phyloP scores from a whole-genome alignment of 768 basidiomycete species.

The Amanita exitialis region DNA sequence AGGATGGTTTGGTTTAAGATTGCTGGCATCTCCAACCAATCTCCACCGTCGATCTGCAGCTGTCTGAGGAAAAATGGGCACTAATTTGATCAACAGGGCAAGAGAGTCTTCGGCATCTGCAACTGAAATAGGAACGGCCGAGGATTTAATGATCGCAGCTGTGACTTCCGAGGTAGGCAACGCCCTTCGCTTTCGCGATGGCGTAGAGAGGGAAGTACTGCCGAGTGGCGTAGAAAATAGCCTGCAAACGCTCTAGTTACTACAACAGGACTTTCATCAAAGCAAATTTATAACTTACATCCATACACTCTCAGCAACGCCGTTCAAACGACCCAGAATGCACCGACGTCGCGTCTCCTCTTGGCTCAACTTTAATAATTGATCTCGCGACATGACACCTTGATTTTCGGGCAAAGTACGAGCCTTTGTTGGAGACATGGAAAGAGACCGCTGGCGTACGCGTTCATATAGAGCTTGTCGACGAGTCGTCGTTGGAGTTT shows the following conservation, averaged over 20 bases:
- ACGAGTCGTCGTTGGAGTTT: slow-evolving; percentile 67
- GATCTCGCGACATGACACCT: slow-evolving; percentile 49
- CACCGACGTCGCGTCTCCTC: slow-evolving; percentile 73
- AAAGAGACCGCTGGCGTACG: slow-evolving; percentile 62
- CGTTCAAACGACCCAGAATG: slow-evolving; percentile 64
- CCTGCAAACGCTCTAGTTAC: slow-evolving; percentile 26
- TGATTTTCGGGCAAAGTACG: slow-evolving; percentile 26
- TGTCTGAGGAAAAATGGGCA: slow-evolving; percentile 76
- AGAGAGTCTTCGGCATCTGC: slow-evolving; percentile 75
- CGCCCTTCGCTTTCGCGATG: slow-evolving; percentile 63
- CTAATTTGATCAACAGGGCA: slow-evolving; percentile 47
- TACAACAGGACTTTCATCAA: neutral
- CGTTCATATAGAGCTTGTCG: slow-evolving; percentile 78
- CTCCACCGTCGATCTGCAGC: slow-evolving; percentile 47
- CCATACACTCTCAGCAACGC: slow-evolving; percentile 84
- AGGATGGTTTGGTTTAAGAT: slow-evolving; percentile 15
- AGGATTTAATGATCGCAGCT: slow-evolving; percentile 67
- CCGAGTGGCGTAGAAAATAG: slow-evolving; percentile 60
- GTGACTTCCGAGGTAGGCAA: slow-evolving; percentile 59
- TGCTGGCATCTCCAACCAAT: slow-evolving; percentile 57
- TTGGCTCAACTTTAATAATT: slow-evolving; percentile 62
- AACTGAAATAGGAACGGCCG: slow-evolving; percentile 67
- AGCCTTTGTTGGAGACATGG: slow-evolving; percentile 53
- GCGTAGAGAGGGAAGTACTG: slow-evolving; percentile 29
- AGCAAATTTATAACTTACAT: slow-evolving; percentile 43